Conservation (phyloP, 2,329 filamentous ascomycete genomes). For the Aspergillus clavatus region DNA sequence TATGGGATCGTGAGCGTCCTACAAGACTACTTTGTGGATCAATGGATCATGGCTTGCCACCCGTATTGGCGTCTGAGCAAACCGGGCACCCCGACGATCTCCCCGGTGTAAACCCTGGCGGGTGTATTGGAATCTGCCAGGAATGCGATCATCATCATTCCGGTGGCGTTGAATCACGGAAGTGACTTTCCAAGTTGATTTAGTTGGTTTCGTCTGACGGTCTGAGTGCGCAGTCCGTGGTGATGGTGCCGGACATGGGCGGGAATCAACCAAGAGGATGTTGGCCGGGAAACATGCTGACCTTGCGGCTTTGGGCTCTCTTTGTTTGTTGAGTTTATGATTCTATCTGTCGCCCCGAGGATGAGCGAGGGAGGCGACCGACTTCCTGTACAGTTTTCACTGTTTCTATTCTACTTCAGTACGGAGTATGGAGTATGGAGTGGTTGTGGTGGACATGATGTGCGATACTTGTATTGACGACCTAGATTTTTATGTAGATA, state of each 20-base stretch:
- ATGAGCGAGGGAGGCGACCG: too few relatives aligned
- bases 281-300: background rate
- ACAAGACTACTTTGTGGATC: conserved; percentile 4
- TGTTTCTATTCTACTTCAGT: background rate
- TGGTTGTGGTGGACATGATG: background rate
- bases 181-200: background rate
- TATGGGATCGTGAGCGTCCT: conserved; percentile 8
- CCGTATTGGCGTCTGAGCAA: too few relatives aligned
- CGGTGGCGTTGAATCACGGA: background rate
- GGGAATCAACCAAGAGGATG: background rate
- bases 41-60: too few relatives aligned
- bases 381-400: too few relatives aligned
- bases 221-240: background rate
- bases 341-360: too few relatives aligned
- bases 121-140: background rate
- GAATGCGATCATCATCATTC: background rate
- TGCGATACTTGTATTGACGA: too few relatives aligned
- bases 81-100: too few relatives aligned
- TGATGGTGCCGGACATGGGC: background rate
- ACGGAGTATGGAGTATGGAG: background rate
- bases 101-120: too few relatives aligned
- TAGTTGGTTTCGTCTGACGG: too few relatives aligned
- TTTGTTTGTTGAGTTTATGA: too few relatives aligned
- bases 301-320: too few relatives aligned
- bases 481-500: background rate